Evolutionary conservation across 495 filamentous ascomycete genomes (phyloP), one percentile per base, ranked within the genome.

Genomic region (Emericellopsis terricola): DNA sequence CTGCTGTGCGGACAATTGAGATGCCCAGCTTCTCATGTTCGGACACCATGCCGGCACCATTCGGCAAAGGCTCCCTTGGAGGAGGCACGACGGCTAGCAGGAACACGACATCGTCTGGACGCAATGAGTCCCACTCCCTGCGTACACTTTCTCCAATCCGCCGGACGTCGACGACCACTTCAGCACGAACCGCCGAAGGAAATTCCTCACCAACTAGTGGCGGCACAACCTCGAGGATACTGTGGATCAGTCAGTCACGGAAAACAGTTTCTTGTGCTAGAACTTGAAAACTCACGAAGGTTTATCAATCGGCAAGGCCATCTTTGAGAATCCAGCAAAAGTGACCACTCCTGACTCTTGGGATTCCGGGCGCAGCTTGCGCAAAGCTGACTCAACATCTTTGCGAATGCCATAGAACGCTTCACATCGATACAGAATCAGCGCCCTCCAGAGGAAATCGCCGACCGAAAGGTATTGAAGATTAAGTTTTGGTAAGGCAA

Each of bases 391-490:
- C 47, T 94, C 82, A 41, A 99, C 75, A 41, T 94, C 79, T 45
- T 81, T 85, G 19, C 86, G 71, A 37, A 99, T 87, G 36, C 82
- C 83, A 56, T 85, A 96, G 48, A 94, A 96, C 2, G 89, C 71
- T 52, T 99, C 89, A 41, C 75, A 83, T 15, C 89, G 72, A 48
- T 93, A 81, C 3, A 96, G 66, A 16, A 89, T 64, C 44, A 96
- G 78, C 10, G 87, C 81, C 24, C 89, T 68, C 83, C 83, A 96
- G 8, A 99, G 66, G 43, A 96, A 96, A 50, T 99, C 89, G 3
- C 89, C 85, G 21, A 94, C 71, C 6, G 83, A 87, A 17, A 99
- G 67, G 50, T 99, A 96, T 45, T 96, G 89, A 27, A 99, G 64
- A 47, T 93, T 96, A 32, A 96, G 57, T 44, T 96, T 99, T 2